Evolutionary conservation across 2,329 filamentous ascomycete species (phyloP), one percentile per base, ranked within the genome.

Genomic region (Moelleriella libera): DNA sequence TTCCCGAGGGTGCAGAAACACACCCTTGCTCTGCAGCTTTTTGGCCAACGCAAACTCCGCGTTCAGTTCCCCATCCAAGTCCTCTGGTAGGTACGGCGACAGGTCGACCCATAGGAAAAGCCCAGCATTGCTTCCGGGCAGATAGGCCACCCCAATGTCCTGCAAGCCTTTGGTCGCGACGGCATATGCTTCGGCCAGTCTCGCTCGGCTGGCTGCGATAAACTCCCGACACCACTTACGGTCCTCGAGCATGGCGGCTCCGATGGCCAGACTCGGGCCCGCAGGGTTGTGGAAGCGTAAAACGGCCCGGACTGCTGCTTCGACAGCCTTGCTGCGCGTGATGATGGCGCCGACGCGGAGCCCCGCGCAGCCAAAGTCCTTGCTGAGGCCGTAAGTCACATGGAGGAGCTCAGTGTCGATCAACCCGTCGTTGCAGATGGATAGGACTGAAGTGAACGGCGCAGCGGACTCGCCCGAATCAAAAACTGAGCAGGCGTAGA

Each of bases 31-130:
- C n/a, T 66, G 52, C 40, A 78, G 51, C 44, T 51, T 65, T 51
- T 68, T 60, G 0, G 68, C 67, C 10, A 78, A 55, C 10, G 57
- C 60, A 51, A 68, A 69, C 52, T 76, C 71, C 1, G 61, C 55
- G 45, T 66, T 63, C 43, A 54, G 53, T 37, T 60, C 59, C 28
- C 58, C 57, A 10, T 55, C 50, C 4, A 51, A 48, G 2, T 61
- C 50, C 2, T 48, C 51, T 1, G 63, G 58, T 37, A 76, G 54
- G 48, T 64, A 70, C 0, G 64, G 63, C 1, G 66, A 68, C 12
- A 80, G 54, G 54, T 79, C 66, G 2, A 75, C 57, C 65, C 70
- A 79, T 2, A 80, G 51, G 54, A 80, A 80, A 53, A 79, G 77
- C 0, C 72, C 75, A 0, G 75, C 75, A 50, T 78, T 78, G n/a